Base-by-base conservation (phyloP, 805 yeast species). In the Cephaloascus fragrans region DNA sequence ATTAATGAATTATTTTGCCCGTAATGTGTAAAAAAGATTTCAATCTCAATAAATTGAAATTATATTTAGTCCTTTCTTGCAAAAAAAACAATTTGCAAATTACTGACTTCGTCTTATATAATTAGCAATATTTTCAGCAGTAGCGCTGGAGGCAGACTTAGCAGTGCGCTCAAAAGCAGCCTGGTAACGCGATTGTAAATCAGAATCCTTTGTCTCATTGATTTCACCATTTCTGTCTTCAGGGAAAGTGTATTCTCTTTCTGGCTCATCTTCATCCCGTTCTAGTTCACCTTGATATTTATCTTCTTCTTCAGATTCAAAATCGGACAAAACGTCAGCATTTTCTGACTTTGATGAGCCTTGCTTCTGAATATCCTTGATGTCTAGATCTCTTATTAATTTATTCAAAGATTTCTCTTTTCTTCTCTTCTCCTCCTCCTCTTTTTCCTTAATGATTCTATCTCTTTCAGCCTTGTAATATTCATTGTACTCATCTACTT, bases 391-490 rank as follows among this genome's bases (percentile, higher is more conserved):
- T 44, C 80, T 80, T 86, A 93, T 84, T 48, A 93, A 65, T 45
- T 78, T 71, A 35, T 73, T 68, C 50, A 93, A 64, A 19, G 83
- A 80, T 47, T 77, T 72, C 28, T 85, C 81, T 57, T 87, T 86
- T 49, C 80, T 69, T 50, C 67, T 63, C 55, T 78, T 77, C 51
- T 84, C 95, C 40, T 78, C 79, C 43, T 80, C 81, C 48, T 83
- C 84, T 52, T 87, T 84, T 46, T 83, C 77, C 56, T 82, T 74
- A 38, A 83, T 54, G 14, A 90, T 77, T 50, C 83, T 68, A 42
- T 90, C 96, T 53, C 96, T 75, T 62, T 93, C 97, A 6, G 80
- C 79, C 51, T 77, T 77, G 58, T 93, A 93, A 50, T 69, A 89
- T 43, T 78, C 77, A 42, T 87, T 77, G 57, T 82, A 93, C 59